Percentiles rank a stretch among this genome's conserved stretches.
Conservation (phyloP, 148 eudicot genomes). For the Agrostemma githago region DNA sequence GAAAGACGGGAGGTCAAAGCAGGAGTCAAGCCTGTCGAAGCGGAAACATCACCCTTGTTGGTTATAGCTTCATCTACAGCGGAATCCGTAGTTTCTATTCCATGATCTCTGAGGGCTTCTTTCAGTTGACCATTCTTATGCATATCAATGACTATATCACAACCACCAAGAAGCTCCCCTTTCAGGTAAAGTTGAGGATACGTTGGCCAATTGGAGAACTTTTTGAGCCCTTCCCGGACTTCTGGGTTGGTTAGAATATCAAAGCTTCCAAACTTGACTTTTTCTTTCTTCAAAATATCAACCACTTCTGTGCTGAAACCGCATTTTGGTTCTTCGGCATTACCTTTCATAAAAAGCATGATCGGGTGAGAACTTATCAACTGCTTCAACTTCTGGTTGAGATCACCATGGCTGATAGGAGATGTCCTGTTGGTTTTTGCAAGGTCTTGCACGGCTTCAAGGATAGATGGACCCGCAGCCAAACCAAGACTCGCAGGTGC, state of each 20-base stretch:
- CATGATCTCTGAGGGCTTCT: constrained; percentile 64
- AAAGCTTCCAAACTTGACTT: constrained; percentile 77
- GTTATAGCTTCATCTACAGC: constrained; percentile 25
- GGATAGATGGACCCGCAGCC: constrained; percentile 80
- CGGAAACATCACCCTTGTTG: constrained; percentile 44
- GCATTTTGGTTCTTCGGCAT: constrained; percentile 73
- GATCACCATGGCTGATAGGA: constrained; percentile 22
- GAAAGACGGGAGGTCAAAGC: constrained; percentile 47
- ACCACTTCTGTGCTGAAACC: constrained; percentile 86
- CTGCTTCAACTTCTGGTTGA: constrained; percentile 51
- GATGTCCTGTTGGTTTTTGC: constrained; percentile 48
- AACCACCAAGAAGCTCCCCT: constrained; percentile 93
- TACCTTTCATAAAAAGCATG: constrained; percentile 98
- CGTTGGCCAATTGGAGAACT: constrained; percentile 95
- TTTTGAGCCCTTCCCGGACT: constrained; percentile 89
- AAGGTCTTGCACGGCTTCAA: constrained; percentile 65
- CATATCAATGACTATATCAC: constrained; percentile 74
- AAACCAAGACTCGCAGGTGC: constrained; percentile 93
- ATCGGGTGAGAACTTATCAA: constrained; percentile 59
- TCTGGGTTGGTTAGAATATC: constrained; percentile 68
- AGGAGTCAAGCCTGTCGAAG: constrained; percentile 60
- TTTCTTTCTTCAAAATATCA: constrained; percentile 70
- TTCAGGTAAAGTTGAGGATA: constrained; percentile 93
- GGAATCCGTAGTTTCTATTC: constrained; percentile 32
- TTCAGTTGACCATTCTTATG: constrained; percentile 79